phyloP scores from a whole-genome alignment of 305 asterid genomes.

The Fraxinus sp. region DNA sequence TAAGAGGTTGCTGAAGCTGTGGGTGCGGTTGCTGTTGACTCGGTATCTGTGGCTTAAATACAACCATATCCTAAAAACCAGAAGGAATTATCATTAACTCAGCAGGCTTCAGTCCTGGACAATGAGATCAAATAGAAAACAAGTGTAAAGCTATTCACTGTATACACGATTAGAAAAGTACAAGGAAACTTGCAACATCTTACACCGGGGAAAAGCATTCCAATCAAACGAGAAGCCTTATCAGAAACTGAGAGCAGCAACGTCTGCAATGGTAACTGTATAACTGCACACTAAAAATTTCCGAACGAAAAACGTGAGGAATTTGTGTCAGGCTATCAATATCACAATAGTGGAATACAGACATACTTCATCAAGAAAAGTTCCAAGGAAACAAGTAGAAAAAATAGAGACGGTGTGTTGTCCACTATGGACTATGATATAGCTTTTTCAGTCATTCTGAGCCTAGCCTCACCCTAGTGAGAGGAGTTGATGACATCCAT shows the following conservation, averaged over 20 bases:
- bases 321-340: background rate
- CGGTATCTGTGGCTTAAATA: constrained; percentile 74
- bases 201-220: constrained; percentile 99
- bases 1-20: constrained; percentile 33
- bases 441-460: background rate
- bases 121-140: background rate
- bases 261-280: constrained; percentile 94
- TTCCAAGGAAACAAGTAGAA: background rate
- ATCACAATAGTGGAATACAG: background rate
- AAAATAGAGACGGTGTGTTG: background rate
- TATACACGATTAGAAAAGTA: background rate
- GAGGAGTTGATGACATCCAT: background rate
- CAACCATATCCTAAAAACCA: constrained; percentile 67
- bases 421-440: background rate
- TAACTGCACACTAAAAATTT: constrained; percentile 77
- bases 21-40: constrained; percentile 51
- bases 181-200: constrained; percentile 5
- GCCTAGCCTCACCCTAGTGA: background rate
- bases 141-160: background rate
- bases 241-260: constrained; percentile 92
- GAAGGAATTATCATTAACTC: background rate
- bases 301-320: background rate
- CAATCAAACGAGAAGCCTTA: constrained; percentile 88
- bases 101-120: background rate
- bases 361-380: background rate